Conservation (phyloP, 306 rosid genomes). For the Gillenia trifoliata region DNA sequence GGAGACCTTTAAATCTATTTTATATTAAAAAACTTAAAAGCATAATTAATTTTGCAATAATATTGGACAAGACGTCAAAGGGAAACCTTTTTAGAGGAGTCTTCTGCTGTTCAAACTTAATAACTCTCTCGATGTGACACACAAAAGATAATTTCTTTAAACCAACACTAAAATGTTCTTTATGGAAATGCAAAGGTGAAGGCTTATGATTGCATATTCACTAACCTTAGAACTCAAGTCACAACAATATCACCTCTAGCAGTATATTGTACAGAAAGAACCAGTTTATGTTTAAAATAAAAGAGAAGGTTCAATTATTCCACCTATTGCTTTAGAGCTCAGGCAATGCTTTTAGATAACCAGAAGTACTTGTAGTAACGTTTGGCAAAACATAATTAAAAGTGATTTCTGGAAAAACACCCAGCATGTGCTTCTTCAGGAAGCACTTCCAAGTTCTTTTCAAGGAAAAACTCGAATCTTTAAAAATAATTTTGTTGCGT, state of each 20-base stretch:
- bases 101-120: not conserved
- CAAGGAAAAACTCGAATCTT: too few species aligned
- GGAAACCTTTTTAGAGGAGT: not conserved
- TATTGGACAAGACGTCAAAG: not conserved
- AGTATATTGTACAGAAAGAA: not conserved
- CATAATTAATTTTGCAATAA: not conserved
- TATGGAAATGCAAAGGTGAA: not conserved
- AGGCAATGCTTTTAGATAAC: too few species aligned
- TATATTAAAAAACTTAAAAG: not conserved
- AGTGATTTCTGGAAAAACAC: too few species aligned
- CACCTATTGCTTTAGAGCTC: too few species aligned
- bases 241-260: not conserved
- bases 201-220: not conserved
- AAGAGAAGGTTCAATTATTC: not conserved
- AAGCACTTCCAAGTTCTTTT: too few species aligned
- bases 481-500: too few species aligned
- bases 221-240: not conserved
- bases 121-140: not conserved
- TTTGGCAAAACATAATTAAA: too few species aligned
- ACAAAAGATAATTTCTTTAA: not conserved
- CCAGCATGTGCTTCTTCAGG: too few species aligned
- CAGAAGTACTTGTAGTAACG: too few species aligned
- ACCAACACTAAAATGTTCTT: not conserved
- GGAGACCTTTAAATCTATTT: not conserved
- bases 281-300: not conserved